Percentiles rank a stretch among this genome's conserved stretches.
Conservation (phyloP, 352 stramenopile genomes). For the Phytophthora vignae region DNA sequence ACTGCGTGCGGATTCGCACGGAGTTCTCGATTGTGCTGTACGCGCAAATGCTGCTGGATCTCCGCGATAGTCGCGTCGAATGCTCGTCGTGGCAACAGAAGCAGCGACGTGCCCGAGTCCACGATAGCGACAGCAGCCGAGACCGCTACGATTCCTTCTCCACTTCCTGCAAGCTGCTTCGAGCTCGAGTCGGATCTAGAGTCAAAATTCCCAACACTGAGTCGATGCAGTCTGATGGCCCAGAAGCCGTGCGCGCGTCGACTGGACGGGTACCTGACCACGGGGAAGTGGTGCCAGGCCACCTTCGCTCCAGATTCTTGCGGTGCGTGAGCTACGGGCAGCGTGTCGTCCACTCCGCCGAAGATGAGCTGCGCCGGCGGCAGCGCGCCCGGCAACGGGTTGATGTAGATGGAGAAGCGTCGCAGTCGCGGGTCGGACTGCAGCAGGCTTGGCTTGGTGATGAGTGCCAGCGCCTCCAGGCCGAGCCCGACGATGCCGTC, state of each 20-base stretch:
- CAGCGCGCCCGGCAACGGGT: slow-evolving; percentile 49
- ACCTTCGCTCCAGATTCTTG: slow-evolving; percentile 10
- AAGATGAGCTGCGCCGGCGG: slow-evolving; percentile 67
- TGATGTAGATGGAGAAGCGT: slow-evolving; percentile 77
- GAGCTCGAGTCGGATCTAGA: slow-evolving; percentile 8
- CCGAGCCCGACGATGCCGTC: slow-evolving; percentile 76
- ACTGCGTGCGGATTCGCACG: slow-evolving; percentile 33
- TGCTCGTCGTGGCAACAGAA: slow-evolving; percentile 55
- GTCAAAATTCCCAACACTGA: slow-evolving; percentile 33
- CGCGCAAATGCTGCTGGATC: slow-evolving; percentile 49
- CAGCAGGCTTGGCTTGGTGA: slow-evolving; percentile 66
- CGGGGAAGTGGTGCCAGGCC: slow-evolving; percentile 59
- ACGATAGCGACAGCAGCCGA: slow-evolving; percentile 52
- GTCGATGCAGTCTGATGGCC: slow-evolving; percentile 53
- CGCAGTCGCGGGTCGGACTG: slow-evolving; percentile 30
- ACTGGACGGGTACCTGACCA: slow-evolving; percentile 52
- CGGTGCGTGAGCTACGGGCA: slow-evolving; percentile 34
- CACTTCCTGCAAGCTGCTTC: slow-evolving; percentile 4
- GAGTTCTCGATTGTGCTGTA: slow-evolving; percentile 34
- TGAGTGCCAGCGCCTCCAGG: slow-evolving; percentile 57
- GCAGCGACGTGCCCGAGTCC: slow-evolving; percentile 72
- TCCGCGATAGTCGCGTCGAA: slow-evolving; percentile 52
- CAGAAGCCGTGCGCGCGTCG: slow-evolving; percentile 58
- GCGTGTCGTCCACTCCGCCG: slow-evolving; percentile 53
- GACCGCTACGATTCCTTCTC: slow-evolving; percentile 28